Evolutionary conservation across 495 filamentous ascomycete genomes (phyloP), one percentile per base, ranked within the genome.

Genomic region (Alectoria sarmentosa): DNA sequence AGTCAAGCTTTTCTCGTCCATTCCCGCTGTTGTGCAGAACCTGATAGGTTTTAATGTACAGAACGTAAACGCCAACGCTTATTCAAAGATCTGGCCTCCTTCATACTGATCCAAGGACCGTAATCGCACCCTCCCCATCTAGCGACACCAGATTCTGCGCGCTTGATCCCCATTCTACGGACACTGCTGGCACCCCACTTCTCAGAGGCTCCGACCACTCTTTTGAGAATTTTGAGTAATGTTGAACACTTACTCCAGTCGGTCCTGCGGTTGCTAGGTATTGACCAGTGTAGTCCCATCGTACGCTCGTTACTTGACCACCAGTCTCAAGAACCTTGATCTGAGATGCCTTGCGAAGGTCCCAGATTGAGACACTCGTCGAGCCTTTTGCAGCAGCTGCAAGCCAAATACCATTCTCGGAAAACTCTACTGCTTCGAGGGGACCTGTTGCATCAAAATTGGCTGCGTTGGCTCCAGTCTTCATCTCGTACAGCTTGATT

Each of bases 321-420:
- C 91, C 93, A 62, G 89, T 88, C 52, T 97, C 91, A 26, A 98
- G 79, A 36, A 86, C 83, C 80, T 95, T 94, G 67, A 84, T 83
- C 68, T 84, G 79, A 55, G 86, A 84, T 39, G 86, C 85, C 74
- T 91, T 96, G 63, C 94, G 88, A 48, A 98, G 81, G 76, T 98
- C 92, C 81, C 92, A 98, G 65, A 98, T 86, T 11, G 86, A 86
- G 60, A 96, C 86, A 23, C 80, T 86, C 11, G 85, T 88, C 57
- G 88, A 87, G 28, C 86, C 86, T 69, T 88, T 84, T 30, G 83
- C 83, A 21, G 86, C 84, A 1, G 89, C 84, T 14, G 95, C 94
- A 67, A 98, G 85, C 88, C 91, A 97, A 65, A 87, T 93, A n/a
- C 94, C 94, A 66, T 98, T 98, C 75, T 98, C 95, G 0, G 92